Base-by-base conservation (phyloP, 2,329 filamentous ascomycete genomes). In the Ophiocordyceps australis region DNA sequence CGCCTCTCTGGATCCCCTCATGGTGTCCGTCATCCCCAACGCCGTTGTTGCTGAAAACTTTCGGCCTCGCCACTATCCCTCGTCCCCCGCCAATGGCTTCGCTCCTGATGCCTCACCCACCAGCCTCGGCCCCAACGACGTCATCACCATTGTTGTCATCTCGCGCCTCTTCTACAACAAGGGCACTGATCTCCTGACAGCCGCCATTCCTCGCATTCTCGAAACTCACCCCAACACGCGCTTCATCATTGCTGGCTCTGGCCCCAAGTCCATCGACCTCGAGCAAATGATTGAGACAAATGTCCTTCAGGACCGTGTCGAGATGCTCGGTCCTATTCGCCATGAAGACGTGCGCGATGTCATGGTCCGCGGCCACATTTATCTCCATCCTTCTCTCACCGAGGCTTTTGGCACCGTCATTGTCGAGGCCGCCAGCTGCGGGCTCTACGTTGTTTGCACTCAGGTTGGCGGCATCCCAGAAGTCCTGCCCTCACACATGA, bases 161-260 rank as follows among this genome's bases (percentile, higher is more conserved):
- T 94, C 85, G 7, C 81, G 89, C 13, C 70, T 98, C 2, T 98
- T 95, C 52, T 95, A 95, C 53, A 98, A 98, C 54, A 98, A 98
- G 49, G 89, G 89, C 31, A 95, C 82, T 2, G 91, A 98, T 47
- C 68, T 98, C 0, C 66, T 98, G n/a, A 93, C 93, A 14, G 89
- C 86, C 9, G 82, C 83, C 4, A 92, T 98, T 28, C 89, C 89
- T 1, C 74, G 85, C 24, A 93, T 98, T 27, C 66, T 95, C 16
- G 77, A 82, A 25, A 70, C 74, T 10, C 80, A 98, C 45, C 78
- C 82, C 1, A 91, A 95, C 45, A 89, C 93, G 2, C 79, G 83
- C 30, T 98, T 98, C 52, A 81, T 98, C 42, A 94, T 98, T 37
- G 89, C 82, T 16, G 91, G 91, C 4, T 91, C 81, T 0, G 89